phyloP scores from a whole-genome alignment of 1,139 yeast species.

The Tardiomyces depauwii region DNA sequence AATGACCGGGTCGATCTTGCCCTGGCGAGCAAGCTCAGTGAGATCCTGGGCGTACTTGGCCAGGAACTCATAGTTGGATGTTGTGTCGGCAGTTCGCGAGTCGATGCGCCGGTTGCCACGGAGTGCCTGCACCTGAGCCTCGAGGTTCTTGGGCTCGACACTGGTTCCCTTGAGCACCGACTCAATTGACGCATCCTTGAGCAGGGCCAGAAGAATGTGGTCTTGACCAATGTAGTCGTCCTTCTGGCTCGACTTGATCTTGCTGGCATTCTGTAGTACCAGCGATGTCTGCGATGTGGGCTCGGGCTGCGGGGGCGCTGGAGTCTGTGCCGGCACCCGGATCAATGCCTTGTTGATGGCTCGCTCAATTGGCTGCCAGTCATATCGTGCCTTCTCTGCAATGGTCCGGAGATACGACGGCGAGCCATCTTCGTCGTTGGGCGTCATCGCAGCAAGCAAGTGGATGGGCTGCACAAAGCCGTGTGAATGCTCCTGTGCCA shows the following conservation, averaged over 20 bases:
- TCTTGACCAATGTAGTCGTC: constrained; percentile 92
- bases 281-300: constrained; percentile 64
- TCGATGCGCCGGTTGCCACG: constrained; percentile 92
- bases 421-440: constrained; percentile 58
- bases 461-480: constrained; percentile 80
- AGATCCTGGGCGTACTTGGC: constrained; percentile 84
- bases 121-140: constrained; percentile 68
- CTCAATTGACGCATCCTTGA: constrained; percentile 66
- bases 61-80: constrained; percentile 71
- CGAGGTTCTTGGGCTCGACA: constrained; percentile 59
- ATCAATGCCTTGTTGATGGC: constrained; percentile 72
- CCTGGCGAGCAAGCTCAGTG: constrained; percentile 87
- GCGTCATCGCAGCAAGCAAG: constrained; percentile 83
- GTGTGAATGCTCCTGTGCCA: constrained; percentile 79
- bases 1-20: constrained; percentile 94
- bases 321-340: constrained; percentile 75
- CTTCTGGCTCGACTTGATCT: constrained; percentile 76
- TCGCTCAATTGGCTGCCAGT: constrained; percentile 72
- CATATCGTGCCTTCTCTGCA: constrained; percentile 78
- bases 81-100: constrained; percentile 87
- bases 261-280: constrained; percentile 55
- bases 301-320: constrained; percentile 69
- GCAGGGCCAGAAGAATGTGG: constrained; percentile 73
- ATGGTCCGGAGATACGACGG: constrained; percentile 72
- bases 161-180: constrained; percentile 64